Conservation (phyloP, 345 rosid genomes). For the Aethionema arabicum region DNA sequence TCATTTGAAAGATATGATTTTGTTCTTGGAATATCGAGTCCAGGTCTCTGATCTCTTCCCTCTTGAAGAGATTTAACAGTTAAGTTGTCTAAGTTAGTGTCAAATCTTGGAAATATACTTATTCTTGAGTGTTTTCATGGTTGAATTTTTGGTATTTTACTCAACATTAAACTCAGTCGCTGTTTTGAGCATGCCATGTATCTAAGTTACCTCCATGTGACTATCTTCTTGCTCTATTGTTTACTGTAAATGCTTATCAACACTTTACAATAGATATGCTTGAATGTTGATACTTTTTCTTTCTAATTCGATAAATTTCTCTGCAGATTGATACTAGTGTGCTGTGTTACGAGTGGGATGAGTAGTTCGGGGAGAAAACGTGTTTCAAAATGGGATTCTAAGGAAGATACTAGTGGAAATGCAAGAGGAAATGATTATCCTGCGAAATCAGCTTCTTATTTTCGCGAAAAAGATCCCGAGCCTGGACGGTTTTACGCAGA, state of each 20-base stretch:
- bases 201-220: too few relatives aligned
- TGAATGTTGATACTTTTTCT: too few relatives aligned
- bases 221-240: too few relatives aligned
- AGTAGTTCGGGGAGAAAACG: conserved; percentile 61
- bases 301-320: background rate
- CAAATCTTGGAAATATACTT: background rate
- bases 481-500: conserved; percentile 48
- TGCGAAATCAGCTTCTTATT: conserved; percentile 44
- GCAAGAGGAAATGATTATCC: conserved; percentile 45
- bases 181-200: too few relatives aligned
- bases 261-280: too few relatives aligned
- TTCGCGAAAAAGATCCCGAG: conserved; percentile 51
- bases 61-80: background rate
- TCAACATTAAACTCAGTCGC: too few relatives aligned
- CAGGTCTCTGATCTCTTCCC: conserved; percentile 21
- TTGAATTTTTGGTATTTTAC: background rate
- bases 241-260: too few relatives aligned
- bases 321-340: conserved; percentile 21
- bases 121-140: conserved; percentile 7
- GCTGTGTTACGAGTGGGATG: conserved; percentile 40
- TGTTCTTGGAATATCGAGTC: background rate
- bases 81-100: conserved; percentile 1
- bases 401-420: conserved; percentile 45
- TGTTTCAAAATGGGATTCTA: conserved; percentile 77
- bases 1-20: conserved; percentile 6